Percentiles rank a stretch among this genome's conserved stretches.
These are phyloP conservation scores for Didymella pinodella DNA, from an alignment of 2,329 filamentous ascomycete species.

Conservation along the genomic window DNA sequence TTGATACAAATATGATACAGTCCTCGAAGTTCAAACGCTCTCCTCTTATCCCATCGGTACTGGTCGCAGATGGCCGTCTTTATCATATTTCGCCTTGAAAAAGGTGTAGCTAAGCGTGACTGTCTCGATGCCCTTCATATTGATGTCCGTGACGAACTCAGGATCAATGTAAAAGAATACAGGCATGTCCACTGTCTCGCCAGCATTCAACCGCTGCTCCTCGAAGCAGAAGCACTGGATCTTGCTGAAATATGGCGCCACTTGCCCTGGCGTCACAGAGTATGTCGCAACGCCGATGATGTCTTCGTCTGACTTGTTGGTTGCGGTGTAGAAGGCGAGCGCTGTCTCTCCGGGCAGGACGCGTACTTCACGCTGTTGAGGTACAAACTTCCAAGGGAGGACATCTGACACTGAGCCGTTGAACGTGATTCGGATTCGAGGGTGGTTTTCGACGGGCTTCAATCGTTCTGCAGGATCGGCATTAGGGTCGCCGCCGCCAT, in stretches of 20 bases:
- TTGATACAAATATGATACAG: slow-evolving; percentile 23
- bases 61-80: slow-evolving; percentile 74
- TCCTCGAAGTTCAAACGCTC: background rate
- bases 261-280: slow-evolving; percentile 93
- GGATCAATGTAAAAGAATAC: slow-evolving; percentile 99
- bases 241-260: slow-evolving; percentile 98
- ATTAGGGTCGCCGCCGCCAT: slow-evolving; percentile 62
- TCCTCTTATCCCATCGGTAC: slow-evolving; percentile 51
- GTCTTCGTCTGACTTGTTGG: slow-evolving; percentile 86
- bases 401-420: slow-evolving; percentile 94
- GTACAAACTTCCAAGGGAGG: slow-evolving; percentile 95
- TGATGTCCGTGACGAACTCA: slow-evolving; percentile 88
- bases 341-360: slow-evolving; percentile 96
- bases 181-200: slow-evolving; percentile 98
- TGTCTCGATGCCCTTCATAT: slow-evolving; percentile 92
- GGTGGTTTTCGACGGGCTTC: slow-evolving; percentile 78
- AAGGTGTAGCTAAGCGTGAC: slow-evolving; percentile 98
- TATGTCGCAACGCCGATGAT: slow-evolving; percentile 99
- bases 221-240: slow-evolving; percentile 99
- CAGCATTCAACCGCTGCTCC: slow-evolving; percentile 88
- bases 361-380: slow-evolving; percentile 94
- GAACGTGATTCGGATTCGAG: slow-evolving; percentile 93
- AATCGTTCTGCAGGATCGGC: slow-evolving; percentile 78
- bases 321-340: slow-evolving; percentile 96
- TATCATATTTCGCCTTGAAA: slow-evolving; percentile 91